Base-by-base conservation (phyloP, 2,329 filamentous ascomycete genomes). In the Fusarium sp. region DNA sequence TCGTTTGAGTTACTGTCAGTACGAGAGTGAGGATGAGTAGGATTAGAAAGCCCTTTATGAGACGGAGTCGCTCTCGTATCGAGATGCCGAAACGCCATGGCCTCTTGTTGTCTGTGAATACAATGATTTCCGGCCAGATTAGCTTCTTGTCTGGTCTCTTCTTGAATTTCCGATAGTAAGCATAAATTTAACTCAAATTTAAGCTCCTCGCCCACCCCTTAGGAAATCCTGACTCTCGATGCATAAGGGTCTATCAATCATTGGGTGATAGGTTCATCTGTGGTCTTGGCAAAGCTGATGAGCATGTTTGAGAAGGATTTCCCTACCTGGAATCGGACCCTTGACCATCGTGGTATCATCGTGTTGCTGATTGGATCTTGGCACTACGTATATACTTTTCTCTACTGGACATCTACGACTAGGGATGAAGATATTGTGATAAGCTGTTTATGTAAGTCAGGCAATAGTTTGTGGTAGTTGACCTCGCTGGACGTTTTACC, bases 251-350 rank as follows among this genome's bases (percentile, higher is more conserved):
- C 26, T 28, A 28, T 28, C 26, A 28, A 12, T 1, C 26, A 28
- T 28, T 12, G 10, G 5, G 26, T 28, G 26, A 52, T 52, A 55
- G 52, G 52, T 14, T 52, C 26, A 28, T 28, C 10, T 6, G 11
- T 28, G 10, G 10, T 28, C 26, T 28, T 28, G 26, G 26, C 26
- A 28, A 28, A 28, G 26, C 26, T 28, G 26, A 28, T 53, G 52
- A 60, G 56, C 56, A 60, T 30, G 43, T 60, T 60, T 60, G 56
- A 60, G 52, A 57, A 57, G 42, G 42, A 53, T 60, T 60, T 57
- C 44, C 50, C 17, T 32, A 32, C 12, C 10, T 32, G 28, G 28
- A 11, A 23, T 23, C 21, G 26, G 19, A 48, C 17, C 14, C 26
- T 34, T 24, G 12, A 20, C 15, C 10, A n/a, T 15, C 21, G 15